Evolutionary conservation across 1,139 yeast genomes (phyloP), one percentile per base, ranked within the genome.

Genomic region (Torulaspora pretoriensis): DNA sequence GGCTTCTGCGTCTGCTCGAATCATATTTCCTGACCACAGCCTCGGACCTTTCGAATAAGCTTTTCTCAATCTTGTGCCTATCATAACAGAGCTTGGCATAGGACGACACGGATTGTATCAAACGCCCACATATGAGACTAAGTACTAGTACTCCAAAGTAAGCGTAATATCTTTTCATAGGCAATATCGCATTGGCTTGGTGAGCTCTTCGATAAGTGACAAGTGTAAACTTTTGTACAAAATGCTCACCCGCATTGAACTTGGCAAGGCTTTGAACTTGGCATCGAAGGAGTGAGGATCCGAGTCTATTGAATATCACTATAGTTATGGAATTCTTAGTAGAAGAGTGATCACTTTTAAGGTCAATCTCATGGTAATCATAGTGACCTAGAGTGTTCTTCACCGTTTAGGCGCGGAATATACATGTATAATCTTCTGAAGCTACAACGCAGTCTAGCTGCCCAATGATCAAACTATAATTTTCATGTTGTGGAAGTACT

Each of bases 11-110:
- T 17, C 53, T 50, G 1, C 16, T 3, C 1, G 3, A 4, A 25
- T 50, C 49, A 40, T 53, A 57, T 26, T 45, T 51, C 19, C 28
- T 16, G 8, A 48, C 29, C 4, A 46, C 48, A 9, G 43, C 40
- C 8, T 35, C 24, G 2, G 59, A 55, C 29, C 30, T 40, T 10
- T 42, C 34, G 19, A 49, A 34, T 9, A 51, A 39, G 22, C 29
- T 25, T 17, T 24, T 37, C 25, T 47, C 48, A 23, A 43, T 19
- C 22, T 16, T 46, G 17, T 28, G 27, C 32, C 35, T 17, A 13
- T 40, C 22, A 35, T 38, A 32, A 19, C 40, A 35, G n/a, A 39
- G 33, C 33, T 28, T 14, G 24, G 29, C 28, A 22, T 35, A 43
- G n/a, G 35, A 24, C n/a, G 44, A 38, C 13, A 40, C 8, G 24